phyloP scores from a whole-genome alignment of 768 basidiomycete species.

The Xerocomus brunneocitrinus region DNA sequence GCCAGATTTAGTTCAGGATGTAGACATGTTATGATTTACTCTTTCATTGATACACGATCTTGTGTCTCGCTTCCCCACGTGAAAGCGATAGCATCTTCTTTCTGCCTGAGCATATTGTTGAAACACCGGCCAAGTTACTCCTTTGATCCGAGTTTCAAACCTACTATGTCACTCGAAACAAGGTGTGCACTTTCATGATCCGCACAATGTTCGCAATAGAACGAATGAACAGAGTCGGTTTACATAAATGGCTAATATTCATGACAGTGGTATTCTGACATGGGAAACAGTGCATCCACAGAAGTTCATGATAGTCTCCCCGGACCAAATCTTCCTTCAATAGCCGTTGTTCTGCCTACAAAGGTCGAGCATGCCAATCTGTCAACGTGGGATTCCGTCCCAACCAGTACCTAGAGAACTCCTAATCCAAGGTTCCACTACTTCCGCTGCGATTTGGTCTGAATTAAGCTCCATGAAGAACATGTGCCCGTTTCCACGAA shows the following conservation, averaged over 20 bases:
- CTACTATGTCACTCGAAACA: not conserved
- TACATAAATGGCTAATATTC: not conserved
- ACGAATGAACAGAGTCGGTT: not conserved
- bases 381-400: not conserved
- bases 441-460: conserved; percentile 37
- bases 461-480: conserved; percentile 54
- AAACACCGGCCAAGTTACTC: not conserved
- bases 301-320: not conserved
- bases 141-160: not conserved
- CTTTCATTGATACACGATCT: not conserved
- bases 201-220: not conserved
- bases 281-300: not conserved
- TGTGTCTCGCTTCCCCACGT: not conserved
- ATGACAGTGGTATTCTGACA: not conserved
- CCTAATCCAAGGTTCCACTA: conserved; percentile 39
- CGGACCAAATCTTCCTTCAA: not conserved
- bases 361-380: not conserved
- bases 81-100: not conserved
- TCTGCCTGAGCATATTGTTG: not conserved
- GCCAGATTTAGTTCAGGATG: conserved; percentile 58
- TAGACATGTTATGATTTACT: conserved; percentile 49
- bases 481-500: conserved; percentile 53
- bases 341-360: too few relatives aligned
- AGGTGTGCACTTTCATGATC: not conserved
- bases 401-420: conserved; percentile 7